phyloP scores from a whole-genome alignment of 2,329 filamentous ascomycete species.

The Fusarium avenaceum region DNA sequence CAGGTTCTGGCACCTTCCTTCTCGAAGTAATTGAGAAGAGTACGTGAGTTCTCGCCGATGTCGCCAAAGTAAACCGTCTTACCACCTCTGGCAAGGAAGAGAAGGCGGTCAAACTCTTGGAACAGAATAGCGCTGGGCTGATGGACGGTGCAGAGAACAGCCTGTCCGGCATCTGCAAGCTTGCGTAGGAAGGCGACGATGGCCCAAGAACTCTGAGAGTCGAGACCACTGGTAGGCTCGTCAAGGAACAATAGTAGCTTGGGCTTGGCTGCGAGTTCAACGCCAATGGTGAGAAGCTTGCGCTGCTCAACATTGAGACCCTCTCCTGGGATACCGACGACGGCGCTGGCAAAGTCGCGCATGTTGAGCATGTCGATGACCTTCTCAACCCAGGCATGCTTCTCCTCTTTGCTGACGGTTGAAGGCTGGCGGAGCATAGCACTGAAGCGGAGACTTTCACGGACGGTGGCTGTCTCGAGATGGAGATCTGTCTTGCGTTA shows the following conservation, averaged over 20 bases:
- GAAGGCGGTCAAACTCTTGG: constrained; percentile 69
- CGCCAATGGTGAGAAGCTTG: constrained; percentile 73
- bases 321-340: constrained; percentile 73
- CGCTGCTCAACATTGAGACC: constrained; percentile 73
- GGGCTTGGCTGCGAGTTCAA: constrained; percentile 69
- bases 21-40: constrained; percentile 74
- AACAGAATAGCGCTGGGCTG: constrained; percentile 68
- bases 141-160: constrained; percentile 68
- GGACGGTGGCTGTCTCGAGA: constrained; percentile 67
- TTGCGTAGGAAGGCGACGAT: constrained; percentile 74
- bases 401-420: constrained; percentile 67
- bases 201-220: constrained; percentile 73
- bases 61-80: constrained; percentile 78
- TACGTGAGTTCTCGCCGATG: constrained; percentile 71
- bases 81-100: constrained; percentile 75
- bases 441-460: constrained; percentile 67
- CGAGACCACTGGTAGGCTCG: constrained; percentile 72
- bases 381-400: constrained; percentile 72
- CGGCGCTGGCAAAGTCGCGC: constrained; percentile 74
- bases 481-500: constrained; percentile 62
- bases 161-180: constrained; percentile 67
- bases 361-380: constrained; percentile 77
- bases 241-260: constrained; percentile 73
- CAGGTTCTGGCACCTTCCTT: constrained; percentile 72
- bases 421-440: constrained; percentile 70